Evolutionary conservation across 1,284 basidiomycete genomes (phyloP), one percentile per base, ranked within the genome.

Genomic region (Ustilago lituana): DNA sequence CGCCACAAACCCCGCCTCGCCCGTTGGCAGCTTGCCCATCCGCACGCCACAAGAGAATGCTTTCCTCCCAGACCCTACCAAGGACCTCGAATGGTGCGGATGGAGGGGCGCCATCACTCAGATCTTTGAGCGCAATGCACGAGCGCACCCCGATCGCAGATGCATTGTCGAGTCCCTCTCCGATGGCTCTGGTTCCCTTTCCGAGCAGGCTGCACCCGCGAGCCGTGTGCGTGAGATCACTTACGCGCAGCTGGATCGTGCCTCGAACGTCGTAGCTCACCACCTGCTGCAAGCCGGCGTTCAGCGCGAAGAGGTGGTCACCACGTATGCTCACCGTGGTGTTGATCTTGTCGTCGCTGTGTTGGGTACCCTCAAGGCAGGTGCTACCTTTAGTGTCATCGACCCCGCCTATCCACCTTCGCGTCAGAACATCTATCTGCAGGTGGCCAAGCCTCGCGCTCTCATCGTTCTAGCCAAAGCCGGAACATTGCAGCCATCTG

Each of bases 291-390:
- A 89, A 75, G 88, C 88, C 15, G 95, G 95, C 12, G 85, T 98
- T 12, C 87, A 95, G 83, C 86, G 93, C 24, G 95, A 95, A 73
- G 96, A 99, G 76, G 94, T 98, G 19, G 94, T 98, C 53, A 98
- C 96, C 88, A 91, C 98, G n/a, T 99, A 98, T 81, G 96, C 96
- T 0, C 90, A 97, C 77, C 89, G 96, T 41, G 93, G 92, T 71
- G 94, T 97, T 37, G 95, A 99, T 82, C 89, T 99, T 46, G 93
- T 97, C 7, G 91, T 98, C 5, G 95, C 95, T 17, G 94, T 98
- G 5, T 91, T 99, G 89, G 96, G 92, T 46, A 90, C 96, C 31
- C 87, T 98, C 76, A 98, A 98, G 84, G 93, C 92, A 2, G 96
- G 96, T 23, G 95, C 92, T 7, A 94, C 93, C 2, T 98, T 99